Percentiles rank a stretch among this genome's conserved stretches.
Conservation (phyloP, 192 early-diverging fungal species). For the Backusella psychrophila region DNA sequence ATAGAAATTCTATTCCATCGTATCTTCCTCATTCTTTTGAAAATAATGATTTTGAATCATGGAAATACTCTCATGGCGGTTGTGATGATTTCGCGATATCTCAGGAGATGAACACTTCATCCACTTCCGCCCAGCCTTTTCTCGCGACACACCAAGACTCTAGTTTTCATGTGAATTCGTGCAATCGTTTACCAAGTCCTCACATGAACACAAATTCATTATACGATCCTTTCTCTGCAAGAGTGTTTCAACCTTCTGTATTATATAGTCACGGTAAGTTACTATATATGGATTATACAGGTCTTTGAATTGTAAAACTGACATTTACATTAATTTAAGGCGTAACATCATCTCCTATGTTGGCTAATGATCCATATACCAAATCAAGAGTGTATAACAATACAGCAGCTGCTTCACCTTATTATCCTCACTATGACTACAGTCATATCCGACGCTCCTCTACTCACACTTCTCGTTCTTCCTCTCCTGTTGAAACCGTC, state of each 20-base stretch:
- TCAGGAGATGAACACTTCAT: conserved; percentile 3
- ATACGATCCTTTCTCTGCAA: conserved; percentile 1
- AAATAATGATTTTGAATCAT: conserved; percentile 1
- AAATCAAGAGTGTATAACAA: background rate
- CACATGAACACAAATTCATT: conserved; percentile 9
- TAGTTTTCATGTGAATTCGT: background rate
- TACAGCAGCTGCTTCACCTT: background rate
- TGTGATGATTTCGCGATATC: background rate
- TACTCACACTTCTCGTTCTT: conserved; percentile 9
- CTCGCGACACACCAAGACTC: background rate
- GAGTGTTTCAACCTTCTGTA: conserved; percentile 1
- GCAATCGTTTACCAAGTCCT: conserved; percentile 6
- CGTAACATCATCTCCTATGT: background rate
- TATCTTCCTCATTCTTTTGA: background rate
- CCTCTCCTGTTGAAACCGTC: conserved; percentile 6
- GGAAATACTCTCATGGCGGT: background rate
- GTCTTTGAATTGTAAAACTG: background rate
- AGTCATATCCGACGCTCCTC: conserved; percentile 6
- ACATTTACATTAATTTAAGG: background rate
- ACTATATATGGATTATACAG: background rate
- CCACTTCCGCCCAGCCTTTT: background rate
- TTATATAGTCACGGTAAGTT: conserved; percentile 2
- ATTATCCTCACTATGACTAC: conserved; percentile 2
- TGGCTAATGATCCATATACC: background rate
- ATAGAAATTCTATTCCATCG: background rate